Evolutionary conservation across 2,329 filamentous ascomycete species (phyloP).

Genomic region (Fusarium coicis): DNA sequence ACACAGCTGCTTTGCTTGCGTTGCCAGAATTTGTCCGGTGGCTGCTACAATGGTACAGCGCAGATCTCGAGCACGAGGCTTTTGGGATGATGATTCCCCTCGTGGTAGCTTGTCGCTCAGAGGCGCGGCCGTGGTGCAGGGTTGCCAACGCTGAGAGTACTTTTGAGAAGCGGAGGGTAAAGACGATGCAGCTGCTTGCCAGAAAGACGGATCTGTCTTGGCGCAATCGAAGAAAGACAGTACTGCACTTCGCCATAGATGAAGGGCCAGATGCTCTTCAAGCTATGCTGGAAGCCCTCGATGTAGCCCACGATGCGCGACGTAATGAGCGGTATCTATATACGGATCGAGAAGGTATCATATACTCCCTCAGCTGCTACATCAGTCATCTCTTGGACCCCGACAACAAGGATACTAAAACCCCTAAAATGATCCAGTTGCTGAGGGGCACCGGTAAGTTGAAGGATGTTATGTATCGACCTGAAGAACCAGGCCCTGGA

Average conservation of each 20-base stretch:
- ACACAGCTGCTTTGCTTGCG: background rate
- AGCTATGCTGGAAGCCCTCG: background rate
- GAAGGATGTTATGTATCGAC: background rate
- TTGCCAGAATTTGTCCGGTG: background rate
- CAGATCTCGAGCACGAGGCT: background rate
- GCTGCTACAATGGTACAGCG: background rate
- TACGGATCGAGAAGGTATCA: background rate
- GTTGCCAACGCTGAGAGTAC: background rate
- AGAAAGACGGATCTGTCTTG: background rate
- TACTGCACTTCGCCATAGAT: background rate
- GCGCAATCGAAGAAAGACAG: background rate
- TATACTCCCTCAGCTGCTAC: background rate
- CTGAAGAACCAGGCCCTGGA: background rate
- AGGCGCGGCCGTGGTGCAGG: background rate
- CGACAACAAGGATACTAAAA: background rate
- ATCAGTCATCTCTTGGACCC: background rate
- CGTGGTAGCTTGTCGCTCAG: background rate
- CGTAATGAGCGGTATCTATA: background rate
- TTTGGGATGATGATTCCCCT: background rate
- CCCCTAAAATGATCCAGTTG: background rate
- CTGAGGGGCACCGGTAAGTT: background rate
- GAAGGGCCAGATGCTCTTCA: background rate
- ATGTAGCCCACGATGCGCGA: background rate
- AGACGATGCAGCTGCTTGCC: background rate
- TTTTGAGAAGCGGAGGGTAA: background rate